A percentile compares a stretch with the other conserved stretches of the same genome.
Evolutionary conservation across 148 eudicot species (phyloP).

Genomic region (Diospyros kaki): DNA sequence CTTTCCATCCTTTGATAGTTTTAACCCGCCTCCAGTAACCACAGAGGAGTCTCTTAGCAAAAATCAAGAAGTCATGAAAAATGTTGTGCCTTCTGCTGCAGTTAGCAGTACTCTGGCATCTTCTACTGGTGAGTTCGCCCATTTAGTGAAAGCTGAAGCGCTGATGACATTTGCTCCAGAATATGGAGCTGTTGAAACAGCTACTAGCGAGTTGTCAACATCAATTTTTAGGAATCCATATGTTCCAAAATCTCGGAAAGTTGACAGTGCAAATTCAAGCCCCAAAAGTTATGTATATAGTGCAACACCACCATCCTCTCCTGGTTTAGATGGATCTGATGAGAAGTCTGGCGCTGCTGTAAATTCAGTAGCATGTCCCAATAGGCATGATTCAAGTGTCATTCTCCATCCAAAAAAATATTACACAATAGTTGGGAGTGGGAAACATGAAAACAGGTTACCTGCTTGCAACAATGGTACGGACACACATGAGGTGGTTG

Average conservation of each 20-base stretch:
- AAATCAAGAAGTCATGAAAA: constrained; percentile 51
- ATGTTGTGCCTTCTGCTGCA: constrained; percentile 41
- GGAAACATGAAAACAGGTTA: constrained; percentile 35
- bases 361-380: constrained; percentile 43
- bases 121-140: constrained; percentile 59
- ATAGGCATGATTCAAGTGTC: constrained; percentile 37
- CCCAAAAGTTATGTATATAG: constrained; percentile 68
- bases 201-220: constrained; percentile 60
- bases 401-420: constrained; percentile 40
- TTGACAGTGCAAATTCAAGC: constrained; percentile 72
- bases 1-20: constrained; percentile 64
- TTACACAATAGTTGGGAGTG: constrained; percentile 57
- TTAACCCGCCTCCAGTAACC: constrained; percentile 47
- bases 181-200: constrained; percentile 87
- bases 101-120: constrained; percentile 41
- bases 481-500: constrained; percentile 33
- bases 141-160: constrained; percentile 86
- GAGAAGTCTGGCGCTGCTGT: constrained; percentile 40
- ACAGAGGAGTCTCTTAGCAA: constrained; percentile 61
- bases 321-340: constrained; percentile 50
- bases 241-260: constrained; percentile 62
- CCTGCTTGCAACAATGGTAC: constrained; percentile 26
- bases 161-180: constrained; percentile 90
- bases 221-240: constrained; percentile 75
- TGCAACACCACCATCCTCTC: constrained; percentile 85